phyloP scores from a whole-genome alignment of 1,139 yeast species.

The Saccharomyces hybrid region DNA sequence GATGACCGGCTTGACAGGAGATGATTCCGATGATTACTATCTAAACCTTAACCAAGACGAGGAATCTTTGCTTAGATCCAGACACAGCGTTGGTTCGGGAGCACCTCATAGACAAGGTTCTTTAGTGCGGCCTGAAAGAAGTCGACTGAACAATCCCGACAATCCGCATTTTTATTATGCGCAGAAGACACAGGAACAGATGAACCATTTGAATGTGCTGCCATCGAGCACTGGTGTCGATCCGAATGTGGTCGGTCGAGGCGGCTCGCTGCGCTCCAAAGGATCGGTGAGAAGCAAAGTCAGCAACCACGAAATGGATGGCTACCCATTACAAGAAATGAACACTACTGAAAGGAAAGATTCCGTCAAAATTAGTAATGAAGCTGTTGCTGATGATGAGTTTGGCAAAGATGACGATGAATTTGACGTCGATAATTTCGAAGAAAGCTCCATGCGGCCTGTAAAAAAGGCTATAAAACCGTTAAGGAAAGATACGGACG shows the following conservation, averaged over 20 bases:
- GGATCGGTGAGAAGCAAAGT: constrained; percentile 1
- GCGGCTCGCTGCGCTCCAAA: constrained; percentile 11
- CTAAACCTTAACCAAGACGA: constrained; percentile 16
- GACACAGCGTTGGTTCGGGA: constrained; percentile 9
- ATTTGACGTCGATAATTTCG: constrained; percentile 1
- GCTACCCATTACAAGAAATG: neutral
- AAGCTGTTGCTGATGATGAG: constrained; percentile 1
- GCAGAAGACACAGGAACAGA: constrained; percentile 68
- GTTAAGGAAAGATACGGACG: constrained; percentile 4
- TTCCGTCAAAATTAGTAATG: neutral
- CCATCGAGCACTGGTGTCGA: constrained; percentile 73
- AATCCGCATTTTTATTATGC: constrained; percentile 77
- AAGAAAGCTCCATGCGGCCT: neutral
- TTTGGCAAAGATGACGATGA: constrained; percentile 2
- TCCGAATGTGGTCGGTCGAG: constrained; percentile 35
- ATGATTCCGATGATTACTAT: constrained; percentile 18
- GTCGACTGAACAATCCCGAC: constrained; percentile 51
- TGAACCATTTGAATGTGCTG: constrained; percentile 52
- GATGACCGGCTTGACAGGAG: constrained; percentile 1
- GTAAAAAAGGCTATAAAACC: constrained; percentile 4
- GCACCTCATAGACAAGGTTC: constrained; percentile 36
- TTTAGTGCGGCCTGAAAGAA: constrained; percentile 73
- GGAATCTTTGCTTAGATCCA: constrained; percentile 17
- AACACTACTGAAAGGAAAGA: constrained; percentile 1
- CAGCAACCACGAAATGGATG: neutral